Evolutionary conservation across 306 rosid species (phyloP).

Genomic region (Rosa persica): DNA sequence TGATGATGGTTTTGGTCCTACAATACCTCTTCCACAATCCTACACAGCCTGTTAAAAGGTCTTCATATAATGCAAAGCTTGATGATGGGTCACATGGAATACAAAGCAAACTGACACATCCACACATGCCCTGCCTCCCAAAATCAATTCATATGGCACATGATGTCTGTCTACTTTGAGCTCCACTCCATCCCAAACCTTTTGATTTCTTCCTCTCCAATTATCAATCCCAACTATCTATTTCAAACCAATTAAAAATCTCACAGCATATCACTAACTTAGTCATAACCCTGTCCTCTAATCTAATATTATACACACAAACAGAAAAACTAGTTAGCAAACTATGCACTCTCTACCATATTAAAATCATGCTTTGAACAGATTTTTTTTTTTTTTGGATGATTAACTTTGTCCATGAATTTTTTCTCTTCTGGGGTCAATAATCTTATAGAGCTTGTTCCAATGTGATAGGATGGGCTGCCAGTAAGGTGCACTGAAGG

Average conservation of each 20-base stretch:
- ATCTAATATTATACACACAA: slow-evolving; percentile 53
- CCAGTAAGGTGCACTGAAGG: slow-evolving; percentile 63
- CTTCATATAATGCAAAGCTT: slow-evolving; percentile 59
- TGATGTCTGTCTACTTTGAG: slow-evolving; percentile 57
- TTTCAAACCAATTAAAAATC: slow-evolving; percentile 29
- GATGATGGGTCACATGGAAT: slow-evolving; percentile 71
- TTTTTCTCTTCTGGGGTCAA: slow-evolving; percentile 20
- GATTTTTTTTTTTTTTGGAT: slow-evolving; percentile 19
- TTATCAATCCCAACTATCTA: slow-evolving; percentile 22
- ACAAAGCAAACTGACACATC: slow-evolving; percentile 74
- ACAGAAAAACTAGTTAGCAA: slow-evolving; percentile 48
- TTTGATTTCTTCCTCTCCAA: slow-evolving; percentile 9
- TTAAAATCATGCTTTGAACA: slow-evolving; percentile 20
- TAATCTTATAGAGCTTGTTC: slow-evolving; percentile 34
- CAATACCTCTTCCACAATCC: slow-evolving; percentile 40
- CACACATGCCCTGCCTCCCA: slow-evolving; percentile 81
- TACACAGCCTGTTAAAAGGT: slow-evolving; percentile 73
- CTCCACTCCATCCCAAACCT: slow-evolving; percentile 32
- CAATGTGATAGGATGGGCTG: slow-evolving; percentile 28
- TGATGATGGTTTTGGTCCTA: slow-evolving; percentile 46
- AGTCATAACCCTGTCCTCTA: slow-evolving; percentile 29
- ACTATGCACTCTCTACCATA: slow-evolving; percentile 40
- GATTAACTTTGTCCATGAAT: slow-evolving; percentile 17
- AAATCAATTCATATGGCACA: slow-evolving; percentile 67
- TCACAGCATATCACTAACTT: slow-evolving; percentile 2